These are phyloP conservation scores for Rehmannia glutinosa DNA, from an alignment of 257 asterid species.

Conservation along the genomic window DNA sequence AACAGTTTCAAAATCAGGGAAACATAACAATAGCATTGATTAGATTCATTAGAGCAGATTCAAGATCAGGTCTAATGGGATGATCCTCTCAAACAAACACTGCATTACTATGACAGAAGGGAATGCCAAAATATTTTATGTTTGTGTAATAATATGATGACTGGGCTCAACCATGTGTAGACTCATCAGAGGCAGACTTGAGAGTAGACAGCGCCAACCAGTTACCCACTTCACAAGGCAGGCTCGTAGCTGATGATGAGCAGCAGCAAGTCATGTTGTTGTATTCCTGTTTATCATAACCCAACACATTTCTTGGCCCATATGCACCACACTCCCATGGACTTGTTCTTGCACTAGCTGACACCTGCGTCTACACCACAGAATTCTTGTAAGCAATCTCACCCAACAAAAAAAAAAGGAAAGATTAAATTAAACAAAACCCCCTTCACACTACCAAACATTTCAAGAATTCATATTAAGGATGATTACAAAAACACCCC, in stretches of 20 bases:
- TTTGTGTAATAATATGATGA: slow-evolving; percentile 3
- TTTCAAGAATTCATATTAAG: no score
- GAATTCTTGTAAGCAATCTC: no score
- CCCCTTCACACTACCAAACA: no score
- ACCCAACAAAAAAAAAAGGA: not conserved
- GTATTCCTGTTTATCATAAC: slow-evolving; percentile 15
- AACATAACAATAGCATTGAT: not conserved
- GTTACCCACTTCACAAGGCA: slow-evolving; percentile 33
- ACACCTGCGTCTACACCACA: slow-evolving; percentile 15
- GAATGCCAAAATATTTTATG: no score
- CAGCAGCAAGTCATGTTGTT: slow-evolving; percentile 20
- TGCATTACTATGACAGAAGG: not conserved
- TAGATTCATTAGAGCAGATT: not conserved
- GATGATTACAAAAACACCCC: no score
- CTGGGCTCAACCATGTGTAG: slow-evolving; percentile 28
- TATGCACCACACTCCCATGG: slow-evolving; percentile 19
- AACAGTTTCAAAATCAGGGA: not conserved
- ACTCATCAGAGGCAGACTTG: slow-evolving; percentile 44
- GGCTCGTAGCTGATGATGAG: no score
- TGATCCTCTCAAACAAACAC: not conserved
- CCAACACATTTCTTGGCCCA: slow-evolving; percentile 13
- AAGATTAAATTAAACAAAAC: not conserved
- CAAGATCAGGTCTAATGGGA: not conserved
- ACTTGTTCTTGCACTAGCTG: slow-evolving; percentile 8
- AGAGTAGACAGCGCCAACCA: slow-evolving; percentile 68